phyloP scores from a whole-genome alignment of 2,329 filamentous ascomycete species.

The Hortaea werneckii region DNA sequence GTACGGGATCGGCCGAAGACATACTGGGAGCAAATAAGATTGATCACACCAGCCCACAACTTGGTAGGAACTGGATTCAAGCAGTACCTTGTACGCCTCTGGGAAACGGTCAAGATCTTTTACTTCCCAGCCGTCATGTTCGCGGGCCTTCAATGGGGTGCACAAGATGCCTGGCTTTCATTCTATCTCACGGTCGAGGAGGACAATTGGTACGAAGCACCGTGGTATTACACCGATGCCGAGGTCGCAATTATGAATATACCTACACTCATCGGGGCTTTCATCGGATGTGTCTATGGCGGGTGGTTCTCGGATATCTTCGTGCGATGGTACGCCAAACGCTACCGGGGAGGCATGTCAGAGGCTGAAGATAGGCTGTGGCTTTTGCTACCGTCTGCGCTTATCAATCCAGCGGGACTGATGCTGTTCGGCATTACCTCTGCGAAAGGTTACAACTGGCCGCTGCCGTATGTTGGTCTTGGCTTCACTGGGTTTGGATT shows the following conservation, averaged over 20 bases:
- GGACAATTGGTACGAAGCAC: constrained; percentile 43
- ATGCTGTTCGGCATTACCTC: constrained; percentile 46
- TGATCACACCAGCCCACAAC: constrained; percentile 48
- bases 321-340: constrained; percentile 45
- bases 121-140: constrained; percentile 49
- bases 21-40: constrained; percentile 45
- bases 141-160: constrained; percentile 49
- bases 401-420: constrained; percentile 43
- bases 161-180: constrained; percentile 50
- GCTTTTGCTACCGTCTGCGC: constrained; percentile 40
- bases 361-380: constrained; percentile 47
- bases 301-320: constrained; percentile 49
- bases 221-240: constrained; percentile 46
- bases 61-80: constrained; percentile 43
- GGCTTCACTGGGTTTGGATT: constrained; percentile 51
- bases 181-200: constrained; percentile 51
- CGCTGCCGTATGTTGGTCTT: constrained; percentile 43
- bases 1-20: constrained; percentile 22
- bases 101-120: constrained; percentile 48
- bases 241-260: constrained; percentile 50
- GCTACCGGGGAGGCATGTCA: constrained; percentile 41
- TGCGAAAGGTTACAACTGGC: constrained; percentile 43
- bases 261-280: constrained; percentile 44
- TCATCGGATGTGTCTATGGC: constrained; percentile 48
- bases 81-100: constrained; percentile 45